A percentile compares a stretch with the other conserved stretches of the same genome.
phyloP scores from a whole-genome alignment of 129 eudicot species.

The Artemisia tridentata region DNA sequence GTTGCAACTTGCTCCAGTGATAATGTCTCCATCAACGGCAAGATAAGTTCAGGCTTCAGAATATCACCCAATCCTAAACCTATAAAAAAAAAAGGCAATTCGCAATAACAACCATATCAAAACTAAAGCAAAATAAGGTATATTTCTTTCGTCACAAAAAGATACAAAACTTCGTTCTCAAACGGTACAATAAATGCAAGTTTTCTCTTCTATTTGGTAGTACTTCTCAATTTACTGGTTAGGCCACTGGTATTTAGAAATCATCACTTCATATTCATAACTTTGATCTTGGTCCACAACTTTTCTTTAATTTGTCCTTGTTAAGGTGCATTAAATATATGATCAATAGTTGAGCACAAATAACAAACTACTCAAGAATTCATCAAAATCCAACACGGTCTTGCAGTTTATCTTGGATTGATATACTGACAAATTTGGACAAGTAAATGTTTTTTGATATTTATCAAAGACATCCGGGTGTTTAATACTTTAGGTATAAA shows the following conservation, averaged over 20 bases:
- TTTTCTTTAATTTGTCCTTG: background rate
- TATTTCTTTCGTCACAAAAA: background rate
- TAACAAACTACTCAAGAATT: no score
- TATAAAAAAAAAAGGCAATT: conserved; percentile 16
- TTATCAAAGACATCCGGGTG: no score
- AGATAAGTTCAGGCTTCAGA: conserved; percentile 77
- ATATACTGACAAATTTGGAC: no score
- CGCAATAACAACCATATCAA: background rate
- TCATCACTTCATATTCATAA: background rate
- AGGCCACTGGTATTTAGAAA: background rate
- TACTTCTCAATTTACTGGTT: background rate
- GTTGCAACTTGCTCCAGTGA: conserved; percentile 68
- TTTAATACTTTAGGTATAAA: no score
- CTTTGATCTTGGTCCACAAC: background rate
- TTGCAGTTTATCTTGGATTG: no score
- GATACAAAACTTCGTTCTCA: background rate
- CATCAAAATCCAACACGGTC: no score
- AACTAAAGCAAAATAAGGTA: conserved; percentile 1
- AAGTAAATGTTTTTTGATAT: no score
- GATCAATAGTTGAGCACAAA: background rate
- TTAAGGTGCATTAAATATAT: background rate
- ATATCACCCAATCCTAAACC: conserved; percentile 94
- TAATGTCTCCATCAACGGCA: conserved; percentile 65
- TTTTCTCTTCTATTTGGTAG: background rate
- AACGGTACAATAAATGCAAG: conserved; percentile 2